These are phyloP conservation scores for Byssothecium circinans DNA, from an alignment of 2,329 filamentous ascomycete genomes.

Conservation along the genomic window DNA sequence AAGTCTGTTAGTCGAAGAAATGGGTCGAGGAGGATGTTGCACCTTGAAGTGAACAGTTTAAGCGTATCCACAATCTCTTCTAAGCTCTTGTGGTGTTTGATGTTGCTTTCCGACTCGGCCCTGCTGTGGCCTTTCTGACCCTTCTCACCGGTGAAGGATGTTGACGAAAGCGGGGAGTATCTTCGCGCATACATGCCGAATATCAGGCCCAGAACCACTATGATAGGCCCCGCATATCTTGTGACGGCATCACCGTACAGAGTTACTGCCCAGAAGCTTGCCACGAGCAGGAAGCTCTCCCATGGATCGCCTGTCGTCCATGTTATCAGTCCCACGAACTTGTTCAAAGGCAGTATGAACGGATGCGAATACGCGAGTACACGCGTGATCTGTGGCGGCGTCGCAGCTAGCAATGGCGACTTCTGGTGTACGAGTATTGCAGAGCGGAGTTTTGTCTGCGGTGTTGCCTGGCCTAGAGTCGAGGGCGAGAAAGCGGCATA, in stretches of 20 bases:
- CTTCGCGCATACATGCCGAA: conserved; percentile 88
- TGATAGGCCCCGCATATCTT: conserved; percentile 77
- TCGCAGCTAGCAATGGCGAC: conserved; percentile 87
- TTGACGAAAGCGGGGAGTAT: conserved; percentile 88
- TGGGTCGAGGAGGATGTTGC: conserved; percentile 89
- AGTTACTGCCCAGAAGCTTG: conserved; percentile 80
- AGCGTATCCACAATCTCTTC: conserved; percentile 97
- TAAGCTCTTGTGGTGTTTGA: conserved; percentile 86
- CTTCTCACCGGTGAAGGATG: conserved; percentile 70
- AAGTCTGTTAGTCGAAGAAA: conserved; percentile 89
- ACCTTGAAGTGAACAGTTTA: conserved; percentile 85
- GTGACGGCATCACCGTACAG: conserved; percentile 86
- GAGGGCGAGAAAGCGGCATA: conserved; percentile 88
- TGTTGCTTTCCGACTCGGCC: conserved; percentile 60
- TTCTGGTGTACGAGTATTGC: conserved; percentile 97
- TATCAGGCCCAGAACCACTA: conserved; percentile 78
- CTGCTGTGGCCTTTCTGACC: conserved; percentile 56
- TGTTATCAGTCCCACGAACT: conserved; percentile 79
- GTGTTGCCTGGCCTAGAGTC: conserved; percentile 68
- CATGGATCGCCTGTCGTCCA: conserved; percentile 94
- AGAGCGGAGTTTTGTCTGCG: conserved; percentile 75
- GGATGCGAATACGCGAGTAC: conserved; percentile 95
- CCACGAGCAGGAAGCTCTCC: conserved; percentile 92
- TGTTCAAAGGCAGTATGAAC: conserved; percentile 87
- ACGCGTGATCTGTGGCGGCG: conserved; percentile 90